Evolutionary conservation across 2,329 filamentous ascomycete species (phyloP), one percentile per base, ranked within the genome.

Genomic region (Pestalotiopsis sp.): DNA sequence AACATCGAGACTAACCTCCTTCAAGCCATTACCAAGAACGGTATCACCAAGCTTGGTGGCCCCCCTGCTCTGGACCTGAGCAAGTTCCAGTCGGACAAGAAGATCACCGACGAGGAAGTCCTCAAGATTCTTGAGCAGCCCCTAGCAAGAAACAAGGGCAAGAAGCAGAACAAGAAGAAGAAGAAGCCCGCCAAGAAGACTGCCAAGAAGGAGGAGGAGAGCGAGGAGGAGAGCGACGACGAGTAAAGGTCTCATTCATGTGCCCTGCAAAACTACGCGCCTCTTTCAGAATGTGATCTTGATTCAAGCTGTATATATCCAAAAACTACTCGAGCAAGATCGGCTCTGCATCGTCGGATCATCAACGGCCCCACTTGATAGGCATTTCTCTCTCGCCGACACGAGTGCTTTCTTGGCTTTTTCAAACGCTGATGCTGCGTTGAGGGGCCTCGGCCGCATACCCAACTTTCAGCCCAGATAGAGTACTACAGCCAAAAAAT

Each of bases 11-110:
- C 76, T 77, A 74, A 74, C 60, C 23, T 65, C 36, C 64, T 69
- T 65, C 73, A 97, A 36, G 96, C 94, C 70, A 94, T 99, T 81
- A 98, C 94, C 77, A 99, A 99, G 90, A 98, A 98, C 81, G 96
- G 96, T 74, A 86, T 99, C 77, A 94, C 92, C 78, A 93, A 93
- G 84, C 85, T 99, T 69, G 91, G 93, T 76, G 91, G 89, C 31
- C 91, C 96, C 41, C 90, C 93, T 71, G 81, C 91, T 25, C 87
- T 92, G 72, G 94, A 98, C 78, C 80, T 96, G 71, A 89, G 87
- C 79, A 94, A 95, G 85, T 90, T 92, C 87, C 92, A 97, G 89
- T 92, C 93, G 41, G 95, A 98, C 82, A 98, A 98, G 90, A 98
- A 98, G 89, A 97, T 99, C 78, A 92, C 91, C 73, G 95, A 98